A percentile compares a stretch with the other conserved stretches of the same genome.
Evolutionary conservation across 2,329 filamentous ascomycete genomes (phyloP).

Genomic region (Beauveria brongniartii): DNA sequence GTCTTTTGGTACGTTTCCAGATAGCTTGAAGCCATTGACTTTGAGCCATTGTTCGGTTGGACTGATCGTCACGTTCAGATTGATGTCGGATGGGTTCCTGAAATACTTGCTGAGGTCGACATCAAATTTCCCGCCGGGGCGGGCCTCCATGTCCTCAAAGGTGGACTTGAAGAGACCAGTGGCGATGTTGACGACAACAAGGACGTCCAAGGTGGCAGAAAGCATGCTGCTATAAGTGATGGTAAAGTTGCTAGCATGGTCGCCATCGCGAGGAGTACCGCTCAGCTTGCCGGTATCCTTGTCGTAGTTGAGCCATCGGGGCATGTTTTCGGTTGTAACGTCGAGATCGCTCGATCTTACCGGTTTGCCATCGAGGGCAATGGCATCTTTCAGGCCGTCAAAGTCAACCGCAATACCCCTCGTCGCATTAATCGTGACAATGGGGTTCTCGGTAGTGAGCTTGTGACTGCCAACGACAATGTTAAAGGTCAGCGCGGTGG

Average conservation of each 20-base stretch:
- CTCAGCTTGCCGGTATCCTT: slow-evolving; percentile 50
- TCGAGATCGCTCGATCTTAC: slow-evolving; percentile 43
- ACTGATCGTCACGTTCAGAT: slow-evolving; percentile 28
- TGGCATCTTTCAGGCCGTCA: slow-evolving; percentile 36
- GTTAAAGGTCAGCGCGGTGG: slow-evolving; percentile 56
- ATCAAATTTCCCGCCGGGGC: slow-evolving; percentile 32
- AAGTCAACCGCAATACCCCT: slow-evolving; percentile 45
- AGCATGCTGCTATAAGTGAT: slow-evolving; percentile 52
- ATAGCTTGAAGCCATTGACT: slow-evolving; percentile 30
- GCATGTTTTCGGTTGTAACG: slow-evolving; percentile 43
- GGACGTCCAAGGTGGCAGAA: slow-evolving; percentile 50
- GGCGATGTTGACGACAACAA: slow-evolving; percentile 33
- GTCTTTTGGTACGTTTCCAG: slow-evolving; percentile 31
- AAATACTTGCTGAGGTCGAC: slow-evolving; percentile 37
- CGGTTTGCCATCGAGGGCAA: slow-evolving; percentile 51
- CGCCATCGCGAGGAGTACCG: slow-evolving; percentile 55
- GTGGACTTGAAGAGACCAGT: slow-evolving; percentile 32
- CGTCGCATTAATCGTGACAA: slow-evolving; percentile 50
- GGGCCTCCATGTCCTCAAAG: slow-evolving; percentile 31
- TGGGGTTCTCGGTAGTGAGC: slow-evolving; percentile 53
- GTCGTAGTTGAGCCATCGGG: slow-evolving; percentile 64
- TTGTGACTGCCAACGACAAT: slow-evolving; percentile 65
- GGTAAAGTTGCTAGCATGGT: slow-evolving; percentile 53
- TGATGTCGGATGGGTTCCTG: slow-evolving; percentile 29
- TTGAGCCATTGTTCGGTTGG: slow-evolving; percentile 36